Base-by-base conservation (phyloP, 1,284 basidiomycete genomes). In the Kalmanozyma brasiliensis region DNA sequence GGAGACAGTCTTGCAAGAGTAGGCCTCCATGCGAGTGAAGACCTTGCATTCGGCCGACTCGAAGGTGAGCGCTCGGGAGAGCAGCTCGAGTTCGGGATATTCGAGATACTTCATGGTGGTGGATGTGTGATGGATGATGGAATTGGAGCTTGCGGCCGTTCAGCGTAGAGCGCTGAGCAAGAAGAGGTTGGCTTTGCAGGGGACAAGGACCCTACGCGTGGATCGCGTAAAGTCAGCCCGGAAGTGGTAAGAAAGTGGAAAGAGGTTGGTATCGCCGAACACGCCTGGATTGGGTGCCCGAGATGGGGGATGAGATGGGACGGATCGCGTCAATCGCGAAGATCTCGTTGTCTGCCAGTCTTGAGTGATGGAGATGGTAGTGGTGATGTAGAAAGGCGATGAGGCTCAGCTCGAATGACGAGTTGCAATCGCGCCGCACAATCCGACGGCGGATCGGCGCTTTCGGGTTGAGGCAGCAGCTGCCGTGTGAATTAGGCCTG, bases 1-100 rank as follows among this genome's bases (percentile, higher is more conserved):
- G 73, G 92, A 92, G 83, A 97, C 91, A 79, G 94, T 91, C 87
- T 98, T 98, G 88, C 93, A 95, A 75, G 91, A 93, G 85, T 98
- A 98, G 0, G 93, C 94, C 84, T 98, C 95, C 82, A 98, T 89
- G 73, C 94, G 89, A 34, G 93, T 94, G 82, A 92, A 89, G 17
- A 97, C 92, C 24, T 89, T 88, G 83, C 92, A 93, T 84, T 96
- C 94, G 45, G 91, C 89, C 6, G 92, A 90, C 52, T 84, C 82
- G 53, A 83, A 81, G 19, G 84, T 91, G 42, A 95, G 88, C n/a
- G 90, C 88, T 73, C 89, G 87, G 0, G 92, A 90, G 56, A 95
- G 88, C 55, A 87, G 87, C 22, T 89, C 88, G 24, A 94, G 87
- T 57, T 90, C 87, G 32, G 92, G 91, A 52, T 88, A 88, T 82